These are phyloP conservation scores for Galeopsis tetrahit DNA, from an alignment of 257 asterid species.

Conservation along the genomic window DNA sequence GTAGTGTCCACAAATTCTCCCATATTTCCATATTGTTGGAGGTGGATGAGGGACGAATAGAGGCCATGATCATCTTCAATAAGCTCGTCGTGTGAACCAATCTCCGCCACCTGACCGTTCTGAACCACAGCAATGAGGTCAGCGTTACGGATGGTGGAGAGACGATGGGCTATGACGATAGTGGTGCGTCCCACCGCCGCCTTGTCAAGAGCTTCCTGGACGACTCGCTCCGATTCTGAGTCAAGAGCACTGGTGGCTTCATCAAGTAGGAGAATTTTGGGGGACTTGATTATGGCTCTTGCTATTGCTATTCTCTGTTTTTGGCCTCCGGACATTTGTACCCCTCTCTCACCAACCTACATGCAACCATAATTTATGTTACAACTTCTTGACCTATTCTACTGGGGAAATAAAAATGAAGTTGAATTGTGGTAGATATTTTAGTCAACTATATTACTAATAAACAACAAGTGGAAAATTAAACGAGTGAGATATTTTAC, in stretches of 20 bases:
- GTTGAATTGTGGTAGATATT: no score
- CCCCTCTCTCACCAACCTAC: slow-evolving; percentile 96
- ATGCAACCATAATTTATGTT: background rate
- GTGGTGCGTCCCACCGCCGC: slow-evolving; percentile 87
- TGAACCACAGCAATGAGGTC: slow-evolving; percentile 77
- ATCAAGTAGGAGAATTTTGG: slow-evolving; percentile 83
- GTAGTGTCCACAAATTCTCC: slow-evolving; percentile 19
- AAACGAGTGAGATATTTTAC: background rate
- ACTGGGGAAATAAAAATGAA: background rate
- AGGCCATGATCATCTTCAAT: slow-evolving; percentile 47
- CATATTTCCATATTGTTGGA: slow-evolving; percentile 59
- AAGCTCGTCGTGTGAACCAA: slow-evolving; percentile 72
- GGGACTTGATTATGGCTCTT: slow-evolving; percentile 80
- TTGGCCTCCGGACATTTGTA: slow-evolving; percentile 97
- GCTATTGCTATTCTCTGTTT: slow-evolving; percentile 96
- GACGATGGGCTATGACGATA: slow-evolving; percentile 85
- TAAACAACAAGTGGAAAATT: slow-evolving; percentile 7
- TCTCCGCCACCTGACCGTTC: slow-evolving; percentile 67
- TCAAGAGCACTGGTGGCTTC: slow-evolving; percentile 98
- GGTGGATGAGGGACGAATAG: slow-evolving; percentile 67
- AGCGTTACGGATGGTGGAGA: slow-evolving; percentile 85
- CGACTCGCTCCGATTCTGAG: slow-evolving; percentile 79
- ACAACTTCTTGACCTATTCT: slow-evolving; percentile 1
- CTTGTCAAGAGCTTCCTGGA: slow-evolving; percentile 88
- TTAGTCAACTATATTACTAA: slow-evolving; percentile 14